Conservation (phyloP, 345 rosid genomes). For the Mangifera indica region DNA sequence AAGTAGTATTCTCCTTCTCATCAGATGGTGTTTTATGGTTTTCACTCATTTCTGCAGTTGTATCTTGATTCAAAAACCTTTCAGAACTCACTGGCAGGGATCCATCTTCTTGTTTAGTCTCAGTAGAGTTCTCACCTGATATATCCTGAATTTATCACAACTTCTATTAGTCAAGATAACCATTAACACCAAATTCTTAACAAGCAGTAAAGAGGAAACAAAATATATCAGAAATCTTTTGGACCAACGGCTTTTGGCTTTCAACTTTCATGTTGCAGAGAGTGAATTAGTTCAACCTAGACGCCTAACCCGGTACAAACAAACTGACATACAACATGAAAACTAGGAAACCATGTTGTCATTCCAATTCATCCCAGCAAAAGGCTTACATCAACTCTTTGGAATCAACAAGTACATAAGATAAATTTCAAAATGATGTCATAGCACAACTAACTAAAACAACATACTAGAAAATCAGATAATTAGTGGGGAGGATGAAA, state of each 20-base stretch:
- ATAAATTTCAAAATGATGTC: neutral
- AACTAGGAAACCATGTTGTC: neutral
- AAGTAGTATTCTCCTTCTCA: conserved; percentile 32
- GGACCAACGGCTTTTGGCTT: conserved; percentile 4
- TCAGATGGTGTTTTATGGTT: conserved; percentile 27
- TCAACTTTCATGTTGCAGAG: neutral
- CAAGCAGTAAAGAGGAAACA: neutral
- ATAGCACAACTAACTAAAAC: neutral
- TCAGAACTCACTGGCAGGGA: conserved; percentile 19
- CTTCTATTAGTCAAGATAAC: conserved; percentile 1
- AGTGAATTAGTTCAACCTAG: neutral
- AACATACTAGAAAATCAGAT: neutral
- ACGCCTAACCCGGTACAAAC: neutral
- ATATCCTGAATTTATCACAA: conserved; percentile 39
- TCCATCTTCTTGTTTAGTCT: conserved; percentile 27
- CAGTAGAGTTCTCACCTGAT: conserved; percentile 33
- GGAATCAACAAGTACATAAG: neutral
- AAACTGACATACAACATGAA: neutral
- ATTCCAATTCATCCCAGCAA: neutral
- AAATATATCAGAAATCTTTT: neutral
- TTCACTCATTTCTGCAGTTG: conserved; percentile 37
- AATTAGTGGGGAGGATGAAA: neutral
- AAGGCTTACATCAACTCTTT: neutral
- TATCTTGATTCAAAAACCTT: conserved; percentile 40
- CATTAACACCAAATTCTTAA: neutral